Evolutionary conservation across 345 rosid species (phyloP).

Genomic region (Diplotaxis tenuifolia): DNA sequence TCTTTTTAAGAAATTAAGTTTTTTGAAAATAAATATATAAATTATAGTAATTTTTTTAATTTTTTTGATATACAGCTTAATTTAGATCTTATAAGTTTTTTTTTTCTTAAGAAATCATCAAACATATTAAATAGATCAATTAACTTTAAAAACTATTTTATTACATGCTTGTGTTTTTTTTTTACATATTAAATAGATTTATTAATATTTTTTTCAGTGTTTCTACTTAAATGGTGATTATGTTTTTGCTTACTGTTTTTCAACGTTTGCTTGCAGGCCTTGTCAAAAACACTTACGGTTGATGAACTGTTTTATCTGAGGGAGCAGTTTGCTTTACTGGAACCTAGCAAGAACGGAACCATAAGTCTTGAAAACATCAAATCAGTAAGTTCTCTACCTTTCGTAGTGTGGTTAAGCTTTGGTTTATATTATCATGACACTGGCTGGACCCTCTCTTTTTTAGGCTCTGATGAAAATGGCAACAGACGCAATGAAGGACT

Average conservation of each 20-base stretch:
- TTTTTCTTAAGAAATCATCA: no score
- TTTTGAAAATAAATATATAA: no score
- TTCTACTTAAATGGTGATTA: background rate
- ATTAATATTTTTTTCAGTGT: background rate
- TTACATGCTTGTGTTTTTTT: no score
- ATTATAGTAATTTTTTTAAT: no score
- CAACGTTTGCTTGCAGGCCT: slow-evolving; percentile 54
- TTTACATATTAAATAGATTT: no score
- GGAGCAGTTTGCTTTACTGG: slow-evolving; percentile 81
- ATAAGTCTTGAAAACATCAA: slow-evolving; percentile 73
- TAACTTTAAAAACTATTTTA: no score
- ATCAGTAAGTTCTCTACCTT: slow-evolving; percentile 41
- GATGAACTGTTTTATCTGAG: slow-evolving; percentile 79
- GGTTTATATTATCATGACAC: slow-evolving; percentile 12
- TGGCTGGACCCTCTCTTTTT: slow-evolving; percentile 21
- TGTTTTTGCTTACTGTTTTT: slow-evolving; percentile 23
- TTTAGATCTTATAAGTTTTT: no score
- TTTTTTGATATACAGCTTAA: no score
- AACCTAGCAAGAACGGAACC: slow-evolving; percentile 79
- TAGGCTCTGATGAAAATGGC: slow-evolving; percentile 85
- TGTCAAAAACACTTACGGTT: slow-evolving; percentile 77
- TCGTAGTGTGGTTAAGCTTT: background rate
- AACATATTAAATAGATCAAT: no score
- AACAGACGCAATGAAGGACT: slow-evolving; percentile 94
- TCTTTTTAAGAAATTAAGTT: no score